Percentiles rank a stretch among this genome's conserved stretches.
Evolutionary conservation across 805 yeast species (phyloP).

Genomic region (Barnettozyma wickerhamii): DNA sequence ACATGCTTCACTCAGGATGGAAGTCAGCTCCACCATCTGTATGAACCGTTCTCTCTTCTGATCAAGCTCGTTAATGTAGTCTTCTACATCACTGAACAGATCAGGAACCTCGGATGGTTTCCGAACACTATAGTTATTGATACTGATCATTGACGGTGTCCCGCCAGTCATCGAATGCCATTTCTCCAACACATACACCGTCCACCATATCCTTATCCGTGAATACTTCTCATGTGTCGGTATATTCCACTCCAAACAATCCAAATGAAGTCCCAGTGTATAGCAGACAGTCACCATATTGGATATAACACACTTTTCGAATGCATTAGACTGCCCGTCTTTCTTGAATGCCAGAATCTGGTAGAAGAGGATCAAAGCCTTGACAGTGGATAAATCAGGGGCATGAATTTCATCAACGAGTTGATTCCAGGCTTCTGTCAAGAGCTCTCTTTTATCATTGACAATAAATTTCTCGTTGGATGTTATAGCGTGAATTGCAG

Average conservation of each 20-base stretch:
- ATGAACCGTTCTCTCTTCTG: not conserved
- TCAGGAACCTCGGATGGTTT: slow-evolving; percentile 4
- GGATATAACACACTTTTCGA: slow-evolving; percentile 9
- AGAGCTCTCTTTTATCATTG: slow-evolving; percentile 4
- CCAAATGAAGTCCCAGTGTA: slow-evolving; percentile 10
- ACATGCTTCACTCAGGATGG: slow-evolving; percentile 8
- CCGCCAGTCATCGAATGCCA: slow-evolving; percentile 12
- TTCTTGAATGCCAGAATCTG: slow-evolving; percentile 11
- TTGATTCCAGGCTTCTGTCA: slow-evolving; percentile 8
- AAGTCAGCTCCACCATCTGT: slow-evolving; percentile 8
- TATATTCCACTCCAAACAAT: slow-evolving; percentile 12
- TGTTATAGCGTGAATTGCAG: slow-evolving; percentile 10
- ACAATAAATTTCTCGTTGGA: slow-evolving; percentile 6
- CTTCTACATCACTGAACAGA: slow-evolving; percentile 8
- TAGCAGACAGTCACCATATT: slow-evolving; percentile 8
- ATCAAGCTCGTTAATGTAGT: slow-evolving; percentile 1
- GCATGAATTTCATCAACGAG: slow-evolving; percentile 10
- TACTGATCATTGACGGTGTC: slow-evolving; percentile 9
- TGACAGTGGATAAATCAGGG: slow-evolving; percentile 11
- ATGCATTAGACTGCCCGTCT: slow-evolving; percentile 12
- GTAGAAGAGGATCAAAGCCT: slow-evolving; percentile 10
- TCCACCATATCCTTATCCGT: slow-evolving; percentile 76
- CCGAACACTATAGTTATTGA: slow-evolving; percentile 6
- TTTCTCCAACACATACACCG: slow-evolving; percentile 70
- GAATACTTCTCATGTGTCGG: slow-evolving; percentile 10